Base-by-base conservation (phyloP, 129 eudicot species). In the Arctium lappa region DNA sequence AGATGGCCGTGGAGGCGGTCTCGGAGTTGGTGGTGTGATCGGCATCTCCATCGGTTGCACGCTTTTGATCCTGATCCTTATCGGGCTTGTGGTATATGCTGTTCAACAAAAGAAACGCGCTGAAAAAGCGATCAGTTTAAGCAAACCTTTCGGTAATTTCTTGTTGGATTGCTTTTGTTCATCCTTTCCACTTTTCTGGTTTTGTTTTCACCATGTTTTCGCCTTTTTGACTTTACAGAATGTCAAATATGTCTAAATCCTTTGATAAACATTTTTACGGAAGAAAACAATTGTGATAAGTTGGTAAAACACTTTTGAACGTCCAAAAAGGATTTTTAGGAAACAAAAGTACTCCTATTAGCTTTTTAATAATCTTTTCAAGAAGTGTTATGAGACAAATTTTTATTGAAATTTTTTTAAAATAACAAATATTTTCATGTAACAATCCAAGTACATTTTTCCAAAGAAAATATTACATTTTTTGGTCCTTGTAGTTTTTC, bases 111-210 rank as follows among this genome's bases (percentile, higher is more conserved):
- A 93, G 80, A 87, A 74, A 78, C 95, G 94, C 0, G 99, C 99
- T 82, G 97, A 93, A 83, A 88, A 80, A 84, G 98, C 99, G 22
- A 91, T 90, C 31, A 89, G 87, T 56, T 72, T 91, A 77, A 95
- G 99, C 82, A 93, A 88, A 83, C 94, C 98, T 74, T 95, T 95
- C 53, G 98, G 98, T 93, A 91, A 88, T 27, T 2, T 36, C 63
- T 13, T 36, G 7, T 32, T 74, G 29, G 15, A 16, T 42, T 8
- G 8, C 32, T 73, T 29, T 4, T 72, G 29, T 33, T 36, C 16
- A 12, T 36, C 48, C 8, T 33, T 34, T 11, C 48, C 0, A 72
- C 44, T 13, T 72, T 56, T 72, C 50, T 72, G 1, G 31, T 16
- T 72, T 18, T 29, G n/a, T 42, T 75, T 82, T 65, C 9, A 6